Evolutionary conservation across 345 rosid species (phyloP), one percentile per base, ranked within the genome.

Genomic region (Lumnitzera littorea): DNA sequence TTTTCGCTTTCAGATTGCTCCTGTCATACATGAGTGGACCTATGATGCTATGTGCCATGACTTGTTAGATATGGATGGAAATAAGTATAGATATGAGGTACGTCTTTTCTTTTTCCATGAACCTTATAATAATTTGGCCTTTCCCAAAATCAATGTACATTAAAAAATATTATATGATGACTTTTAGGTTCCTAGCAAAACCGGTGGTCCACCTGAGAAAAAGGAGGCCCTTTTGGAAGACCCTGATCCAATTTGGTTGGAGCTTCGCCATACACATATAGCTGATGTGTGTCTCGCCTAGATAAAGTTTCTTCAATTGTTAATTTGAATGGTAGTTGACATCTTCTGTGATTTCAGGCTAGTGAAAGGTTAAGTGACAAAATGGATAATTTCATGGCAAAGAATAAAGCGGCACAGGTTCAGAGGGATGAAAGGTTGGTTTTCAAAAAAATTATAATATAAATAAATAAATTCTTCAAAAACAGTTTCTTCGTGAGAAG

Each of bases 21-120:
- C 98, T 53, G 82, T 89, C 62, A 89, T 92, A 64, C 98, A 92
- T 50, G 96, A 92, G 74, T 92, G 96, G 98, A 92, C 98, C 50
- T 92, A 92, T 65, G 98, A 92, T 74, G 96, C 96, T 29, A 89
- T 92, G 96, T 87, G 96, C 87, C 96, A 89, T 50, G 98, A 92
- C 71, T 80, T 92, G 79, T 86, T 89, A 64, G 79, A 85, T 53
- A 87, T 89, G 94, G 96, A 92, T 6, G 96, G 96, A 63, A 92
- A 87, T 61, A 87, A 89, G 70, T 87, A 78, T 67, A 72, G 71
- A 36, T 62, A 84, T 25, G 89, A 92, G 98, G 98, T 84, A 74
- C 31, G 47, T 46, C 20, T 27, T 31, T 48, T 64, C 31, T 41
- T 62, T 23, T 15, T 24, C 20, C 48, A 25, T 20, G 6, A 17